Conservation (phyloP, 179 eudicot species). For the Spergularia azorica region DNA sequence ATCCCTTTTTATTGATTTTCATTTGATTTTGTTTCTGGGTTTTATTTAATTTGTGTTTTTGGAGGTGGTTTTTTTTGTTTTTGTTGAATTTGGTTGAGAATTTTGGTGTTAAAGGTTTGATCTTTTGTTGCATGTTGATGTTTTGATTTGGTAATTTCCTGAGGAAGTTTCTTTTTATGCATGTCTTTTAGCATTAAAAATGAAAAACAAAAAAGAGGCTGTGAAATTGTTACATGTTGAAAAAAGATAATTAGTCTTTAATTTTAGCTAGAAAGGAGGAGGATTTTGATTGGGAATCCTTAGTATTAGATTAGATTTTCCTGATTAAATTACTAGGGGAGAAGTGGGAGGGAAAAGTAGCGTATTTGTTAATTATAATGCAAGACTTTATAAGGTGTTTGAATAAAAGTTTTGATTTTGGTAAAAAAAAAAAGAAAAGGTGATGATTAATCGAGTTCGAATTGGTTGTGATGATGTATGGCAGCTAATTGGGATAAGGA, state of each 20-base stretch:
- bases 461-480: conserved; percentile 13
- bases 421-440: background rate
- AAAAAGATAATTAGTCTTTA: background rate
- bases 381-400: background rate
- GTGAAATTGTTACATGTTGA: background rate
- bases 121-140: conserved; percentile 33
- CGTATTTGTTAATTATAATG: background rate
- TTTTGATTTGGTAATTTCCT: background rate
- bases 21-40: conserved; percentile 17
- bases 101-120: conserved; percentile 7
- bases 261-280: conserved; percentile 4
- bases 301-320: background rate
- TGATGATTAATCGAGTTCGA: conserved; percentile 1
- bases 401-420: background rate
- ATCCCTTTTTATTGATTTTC: background rate
- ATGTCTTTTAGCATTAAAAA: background rate
- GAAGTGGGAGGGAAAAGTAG: background rate
- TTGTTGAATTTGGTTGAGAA: background rate
- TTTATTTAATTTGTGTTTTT: conserved; percentile 15
- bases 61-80: conserved; percentile 13
- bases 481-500: conserved; percentile 75
- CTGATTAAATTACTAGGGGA: background rate
- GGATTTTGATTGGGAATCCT: background rate
- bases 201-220: too few species aligned
- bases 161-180: background rate